phyloP scores from a whole-genome alignment of 495 filamentous ascomycete species.

The Alectoria sarmentosa region DNA sequence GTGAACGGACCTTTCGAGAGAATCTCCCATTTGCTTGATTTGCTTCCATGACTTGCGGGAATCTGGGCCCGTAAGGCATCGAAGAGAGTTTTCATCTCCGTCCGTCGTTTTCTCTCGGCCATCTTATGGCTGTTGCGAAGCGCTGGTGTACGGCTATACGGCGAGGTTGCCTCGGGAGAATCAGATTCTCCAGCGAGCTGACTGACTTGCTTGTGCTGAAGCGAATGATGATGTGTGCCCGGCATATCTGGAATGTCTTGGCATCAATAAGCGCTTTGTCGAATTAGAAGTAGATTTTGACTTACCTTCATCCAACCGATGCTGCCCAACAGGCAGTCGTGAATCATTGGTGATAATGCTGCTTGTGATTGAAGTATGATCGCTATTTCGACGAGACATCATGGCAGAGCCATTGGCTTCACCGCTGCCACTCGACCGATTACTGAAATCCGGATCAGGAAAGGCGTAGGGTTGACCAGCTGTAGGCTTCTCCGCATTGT shows the following conservation, averaged over 20 bases:
- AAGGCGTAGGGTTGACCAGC: constrained; percentile 80
- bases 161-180: constrained; percentile 49
- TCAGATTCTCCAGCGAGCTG: constrained; percentile 59
- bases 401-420: constrained; percentile 31
- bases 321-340: constrained; percentile 62
- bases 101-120: constrained; percentile 89
- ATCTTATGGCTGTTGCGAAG: constrained; percentile 93
- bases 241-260: constrained; percentile 23
- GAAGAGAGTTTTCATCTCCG: constrained; percentile 97
- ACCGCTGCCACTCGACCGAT: constrained; percentile 48
- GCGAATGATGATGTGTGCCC: constrained; percentile 59
- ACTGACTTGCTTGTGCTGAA: constrained; percentile 67
- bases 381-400: constrained; percentile 62
- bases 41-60: constrained; percentile 80
- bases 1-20: constrained; percentile 75
- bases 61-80: constrained; percentile 76
- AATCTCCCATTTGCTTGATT: constrained; percentile 98
- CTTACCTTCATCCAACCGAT: constrained; percentile 52
- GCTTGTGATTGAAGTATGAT: constrained; percentile 64
- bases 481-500: constrained; percentile 71
- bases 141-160: constrained; percentile 92
- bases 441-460: constrained; percentile 61
- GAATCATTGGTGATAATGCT: constrained; percentile 67
- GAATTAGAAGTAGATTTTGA: background rate
- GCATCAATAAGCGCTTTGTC: background rate